Evolutionary conservation across 73 alveolate genomes (phyloP).

Genomic region (Paramecium pentaurelia): DNA sequence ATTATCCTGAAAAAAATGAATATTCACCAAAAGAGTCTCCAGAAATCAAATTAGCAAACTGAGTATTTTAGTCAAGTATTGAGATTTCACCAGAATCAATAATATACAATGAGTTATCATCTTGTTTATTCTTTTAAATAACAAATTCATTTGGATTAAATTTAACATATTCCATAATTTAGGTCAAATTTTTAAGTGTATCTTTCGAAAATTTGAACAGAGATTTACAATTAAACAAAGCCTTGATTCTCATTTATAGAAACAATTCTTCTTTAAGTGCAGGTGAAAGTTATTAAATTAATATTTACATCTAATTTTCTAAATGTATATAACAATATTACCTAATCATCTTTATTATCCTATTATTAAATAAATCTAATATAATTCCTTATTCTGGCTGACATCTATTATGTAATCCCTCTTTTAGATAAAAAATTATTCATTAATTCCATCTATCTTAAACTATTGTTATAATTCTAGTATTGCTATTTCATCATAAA

Average conservation of each 20-base stretch:
- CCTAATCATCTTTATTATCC: neutral
- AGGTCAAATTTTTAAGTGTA: neutral
- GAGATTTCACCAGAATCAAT: neutral
- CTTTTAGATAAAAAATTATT: neutral
- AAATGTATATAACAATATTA: neutral
- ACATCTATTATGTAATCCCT: neutral
- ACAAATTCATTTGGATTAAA: neutral
- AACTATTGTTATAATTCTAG: neutral
- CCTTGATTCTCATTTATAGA: neutral
- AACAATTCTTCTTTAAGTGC: neutral
- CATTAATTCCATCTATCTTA: neutral
- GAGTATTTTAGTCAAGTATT: neutral
- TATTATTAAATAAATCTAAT: neutral
- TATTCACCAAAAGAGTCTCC: neutral
- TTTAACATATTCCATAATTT: neutral
- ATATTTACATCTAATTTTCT: neutral
- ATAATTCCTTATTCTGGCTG: conserved; percentile 17
- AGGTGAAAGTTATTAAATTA: neutral
- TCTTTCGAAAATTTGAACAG: neutral
- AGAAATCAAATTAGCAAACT: neutral
- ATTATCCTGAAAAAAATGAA: neutral
- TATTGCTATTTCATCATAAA: neutral
- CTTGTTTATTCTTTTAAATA: neutral
- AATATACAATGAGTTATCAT: neutral
- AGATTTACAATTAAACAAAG: neutral